Base-by-base conservation (phyloP, 768 basidiomycete species). In the Neoboletus brunneissimus region DNA sequence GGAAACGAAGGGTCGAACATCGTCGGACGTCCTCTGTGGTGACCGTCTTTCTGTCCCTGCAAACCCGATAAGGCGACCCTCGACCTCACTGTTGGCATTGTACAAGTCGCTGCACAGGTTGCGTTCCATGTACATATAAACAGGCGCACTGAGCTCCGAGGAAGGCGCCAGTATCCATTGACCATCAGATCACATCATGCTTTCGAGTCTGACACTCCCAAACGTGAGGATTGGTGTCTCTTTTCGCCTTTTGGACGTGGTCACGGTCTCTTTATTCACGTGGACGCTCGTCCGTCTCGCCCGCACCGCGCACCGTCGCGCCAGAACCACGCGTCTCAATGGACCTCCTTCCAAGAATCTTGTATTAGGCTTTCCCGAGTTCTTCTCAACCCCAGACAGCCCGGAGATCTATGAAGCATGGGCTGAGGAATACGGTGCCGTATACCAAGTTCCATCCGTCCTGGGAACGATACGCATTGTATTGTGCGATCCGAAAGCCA, bases 401-500 rank as follows among this genome's bases (percentile, higher is more conserved):
- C 70, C 23, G 69, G 72, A 5, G 23, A 56, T 73, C 77, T 79
- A 76, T 52, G 80, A 81, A 51, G 53, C 66, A 5, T 84, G 83
- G 84, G 73, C 73, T 0, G 60, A 61, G 15, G 58, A 78, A 49
- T 81, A 81, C 41, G 84, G 84, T 1, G 57, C 75, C 1, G 79
- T 74, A 0, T 86, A 71, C 61, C 52, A 67, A 18, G 54, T 82
- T 7, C 78, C 81, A 3, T 69, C 67, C 5, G 65, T 68, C 1
- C 58, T 82, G 4, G 79, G 79, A 4, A 65, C 72, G 2, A 62
- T 57, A 3, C 61, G 65, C 18, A 61, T 82, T 18, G 60, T 81
- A 4, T 54, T 83, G 8, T 71, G 73, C 48, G 81, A 82, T 50
- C 76, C 79, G 2, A 81, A 76, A 65, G 82, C 83, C 0, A 69